Evolutionary conservation across 345 rosid species (phyloP).

Genomic region (thale cress (Arabidopsis thaliana)): TAIR10.1 NC_003070.9:17343001-17343500

Average conservation of each 20-base stretch:
- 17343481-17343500: constrained; percentile 42
- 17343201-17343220: constrained; percentile 48
- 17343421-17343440: constrained; percentile 58
- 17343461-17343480: constrained; percentile 48
- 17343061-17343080: constrained; percentile 12
- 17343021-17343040: not conserved
- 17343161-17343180: constrained; percentile 38
- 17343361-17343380: constrained; percentile 53
- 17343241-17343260: not conserved
- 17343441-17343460: constrained; percentile 56
- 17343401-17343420: constrained; percentile 59
- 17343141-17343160: constrained; percentile 41
- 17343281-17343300: constrained; percentile 62
- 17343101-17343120: constrained; percentile 37
- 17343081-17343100: constrained; percentile 21
- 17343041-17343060: constrained; percentile 36
- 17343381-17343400: constrained; percentile 69
- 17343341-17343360: constrained; percentile 55
- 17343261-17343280: constrained; percentile 49
- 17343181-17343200: constrained; percentile 38
- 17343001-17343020: constrained; percentile 30
- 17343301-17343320: constrained; percentile 65
- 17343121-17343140: constrained; percentile 37
- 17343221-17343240: constrained; percentile 17
- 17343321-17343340: constrained; percentile 48